Percentiles rank a stretch among this genome's conserved stretches.
Evolutionary conservation across 768 basidiomycete species (phyloP).

Genomic region (Serendipita indica): DNA sequence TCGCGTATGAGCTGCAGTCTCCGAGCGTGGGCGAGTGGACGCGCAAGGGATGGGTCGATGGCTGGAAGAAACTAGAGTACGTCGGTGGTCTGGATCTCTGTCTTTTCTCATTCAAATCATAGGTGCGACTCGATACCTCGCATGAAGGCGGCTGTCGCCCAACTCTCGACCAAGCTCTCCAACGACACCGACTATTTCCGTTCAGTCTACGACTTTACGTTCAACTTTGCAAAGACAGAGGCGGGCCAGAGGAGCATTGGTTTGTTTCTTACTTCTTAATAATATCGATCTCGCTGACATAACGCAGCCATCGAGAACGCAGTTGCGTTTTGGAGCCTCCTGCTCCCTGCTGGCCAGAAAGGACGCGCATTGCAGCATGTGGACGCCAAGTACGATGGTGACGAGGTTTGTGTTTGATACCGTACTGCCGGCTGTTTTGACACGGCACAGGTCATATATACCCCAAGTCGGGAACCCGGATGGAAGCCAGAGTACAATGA

Average conservation of each 20-base stretch:
- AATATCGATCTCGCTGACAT: not conserved
- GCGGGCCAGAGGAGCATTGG: constrained; percentile 65
- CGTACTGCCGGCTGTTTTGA: constrained; percentile 18
- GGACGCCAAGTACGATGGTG: constrained; percentile 20
- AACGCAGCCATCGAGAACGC: constrained; percentile 50
- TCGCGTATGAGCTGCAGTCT: constrained; percentile 71
- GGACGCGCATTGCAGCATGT: constrained; percentile 47
- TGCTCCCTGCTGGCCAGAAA: constrained; percentile 54
- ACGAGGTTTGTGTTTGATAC: constrained; percentile 24
- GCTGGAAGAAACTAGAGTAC: constrained; percentile 62
- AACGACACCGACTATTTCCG: constrained; percentile 55
- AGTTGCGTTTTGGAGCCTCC: constrained; percentile 55
- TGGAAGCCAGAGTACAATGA: constrained; percentile 49
- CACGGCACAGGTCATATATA: not conserved
- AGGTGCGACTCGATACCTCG: constrained; percentile 51
- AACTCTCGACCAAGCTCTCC: constrained; percentile 44
- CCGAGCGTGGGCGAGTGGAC: constrained; percentile 59
- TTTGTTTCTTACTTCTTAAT: constrained; percentile 23
- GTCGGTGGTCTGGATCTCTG: constrained; percentile 18
- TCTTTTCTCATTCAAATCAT: not conserved
- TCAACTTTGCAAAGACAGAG: constrained; percentile 58
- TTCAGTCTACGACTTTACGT: constrained; percentile 66
- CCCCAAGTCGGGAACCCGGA: constrained; percentile 26
- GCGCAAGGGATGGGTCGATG: constrained; percentile 57
- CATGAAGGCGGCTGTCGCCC: constrained; percentile 43